phyloP scores from a whole-genome alignment of 2,329 filamentous ascomycete species.

The Aurifilum marmelostoma region DNA sequence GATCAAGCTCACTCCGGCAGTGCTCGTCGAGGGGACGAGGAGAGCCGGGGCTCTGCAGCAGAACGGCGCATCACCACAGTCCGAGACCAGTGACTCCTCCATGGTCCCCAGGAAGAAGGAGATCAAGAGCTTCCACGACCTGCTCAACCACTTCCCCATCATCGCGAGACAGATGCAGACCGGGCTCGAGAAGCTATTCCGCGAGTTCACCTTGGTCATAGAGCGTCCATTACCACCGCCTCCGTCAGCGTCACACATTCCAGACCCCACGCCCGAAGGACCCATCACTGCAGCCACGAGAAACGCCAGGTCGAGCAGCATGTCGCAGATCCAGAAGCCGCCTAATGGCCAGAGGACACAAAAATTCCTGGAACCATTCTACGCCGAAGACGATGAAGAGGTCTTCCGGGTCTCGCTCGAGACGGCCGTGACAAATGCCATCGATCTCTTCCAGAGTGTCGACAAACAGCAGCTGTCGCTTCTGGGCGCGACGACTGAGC shows the following conservation, averaged over 20 bases:
- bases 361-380: conserved; percentile 62
- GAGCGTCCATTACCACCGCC: conserved; percentile 82
- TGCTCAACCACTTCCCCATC: conserved; percentile 90
- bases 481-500: conserved; percentile 87
- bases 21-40: conserved; percentile 52
- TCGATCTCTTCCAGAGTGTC: conserved; percentile 93
- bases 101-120: conserved; percentile 77
- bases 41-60: conserved; percentile 33
- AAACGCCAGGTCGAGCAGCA: conserved; percentile 57
- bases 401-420: conserved; percentile 87
- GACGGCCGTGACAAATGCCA: conserved; percentile 88
- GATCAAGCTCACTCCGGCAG: conserved; percentile 69
- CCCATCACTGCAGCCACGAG: conserved; percentile 59
- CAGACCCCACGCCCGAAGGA: conserved; percentile 61
- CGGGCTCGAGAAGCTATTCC: conserved; percentile 85
- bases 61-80: conserved; percentile 31
- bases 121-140: conserved; percentile 85
- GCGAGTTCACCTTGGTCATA: conserved; percentile 84
- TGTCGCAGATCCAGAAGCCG: conserved; percentile 31
- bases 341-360: conserved; percentile 21
- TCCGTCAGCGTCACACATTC: conserved; percentile 62
- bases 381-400: conserved; percentile 88
- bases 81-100: conserved; percentile 46
- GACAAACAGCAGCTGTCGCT: conserved; percentile 94
- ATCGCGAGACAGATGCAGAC: conserved; percentile 96